phyloP scores from a whole-genome alignment of 2,329 filamentous ascomycete species.

The Colletotrichum orbiculare region DNA sequence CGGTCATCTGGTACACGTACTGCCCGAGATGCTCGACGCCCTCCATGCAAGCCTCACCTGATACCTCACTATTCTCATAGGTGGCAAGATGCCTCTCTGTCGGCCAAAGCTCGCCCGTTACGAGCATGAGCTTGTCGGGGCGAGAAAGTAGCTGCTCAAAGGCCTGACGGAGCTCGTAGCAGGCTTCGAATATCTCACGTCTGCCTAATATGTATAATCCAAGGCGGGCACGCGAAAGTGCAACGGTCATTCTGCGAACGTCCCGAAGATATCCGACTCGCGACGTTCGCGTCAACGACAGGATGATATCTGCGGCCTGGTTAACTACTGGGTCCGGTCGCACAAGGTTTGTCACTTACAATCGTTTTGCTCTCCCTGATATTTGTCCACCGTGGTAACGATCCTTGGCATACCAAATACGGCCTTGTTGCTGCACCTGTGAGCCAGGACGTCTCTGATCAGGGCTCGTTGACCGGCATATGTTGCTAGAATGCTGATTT shows the following conservation, averaged over 20 bases:
- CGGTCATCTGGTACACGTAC: conserved; percentile 97
- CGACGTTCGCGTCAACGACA: conserved; percentile 90
- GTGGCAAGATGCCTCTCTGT: conserved; percentile 63
- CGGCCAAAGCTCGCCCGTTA: conserved; percentile 89
- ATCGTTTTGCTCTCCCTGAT: conserved; percentile 99
- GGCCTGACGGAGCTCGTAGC: conserved; percentile 86
- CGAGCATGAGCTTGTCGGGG: conserved; percentile 83
- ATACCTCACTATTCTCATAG: conserved; percentile 60
- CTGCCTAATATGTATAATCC: conserved; percentile 94
- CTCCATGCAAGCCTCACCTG: conserved; percentile 80
- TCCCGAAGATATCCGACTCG: conserved; percentile 93
- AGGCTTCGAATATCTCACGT: conserved; percentile 87
- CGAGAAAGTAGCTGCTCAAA: conserved; percentile 82
- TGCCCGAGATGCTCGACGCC: conserved; percentile 93
- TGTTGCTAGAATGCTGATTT: conserved; percentile 90
- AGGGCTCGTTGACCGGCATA: conserved; percentile 93
- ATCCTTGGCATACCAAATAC: conserved; percentile 91
- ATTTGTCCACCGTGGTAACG: conserved; percentile 97
- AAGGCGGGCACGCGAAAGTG: conserved; percentile 89
- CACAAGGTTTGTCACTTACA: conserved; percentile 69
- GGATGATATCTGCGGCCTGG: conserved; percentile 80
- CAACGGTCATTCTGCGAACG: conserved; percentile 92
- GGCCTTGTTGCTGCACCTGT: conserved; percentile 84
- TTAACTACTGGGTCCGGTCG: conserved; percentile 38
- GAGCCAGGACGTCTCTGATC: conserved; percentile 85